Conservation (phyloP, 306 rosid genomes). For the Luffa acutangula region DNA sequence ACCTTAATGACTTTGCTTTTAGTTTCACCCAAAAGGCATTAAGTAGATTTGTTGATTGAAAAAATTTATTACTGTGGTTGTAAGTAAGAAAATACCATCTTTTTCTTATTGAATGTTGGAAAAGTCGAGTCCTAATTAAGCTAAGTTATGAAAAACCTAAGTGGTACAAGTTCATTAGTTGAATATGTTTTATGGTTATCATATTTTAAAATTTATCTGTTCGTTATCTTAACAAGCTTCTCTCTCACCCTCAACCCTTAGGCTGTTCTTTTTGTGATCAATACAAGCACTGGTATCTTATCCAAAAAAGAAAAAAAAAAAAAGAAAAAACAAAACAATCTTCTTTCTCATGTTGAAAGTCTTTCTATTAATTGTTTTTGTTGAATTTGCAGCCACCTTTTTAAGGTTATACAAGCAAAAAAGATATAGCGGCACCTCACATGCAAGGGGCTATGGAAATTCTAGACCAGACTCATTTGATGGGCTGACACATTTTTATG, state of each 20-base stretch:
- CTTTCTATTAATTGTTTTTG: conserved; percentile 23
- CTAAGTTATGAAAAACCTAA: not conserved
- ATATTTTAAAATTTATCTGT: not conserved
- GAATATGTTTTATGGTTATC: not conserved
- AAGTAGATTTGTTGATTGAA: not conserved
- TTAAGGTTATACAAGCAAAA: conserved; percentile 61
- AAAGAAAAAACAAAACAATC: not conserved
- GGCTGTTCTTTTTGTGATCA: not conserved
- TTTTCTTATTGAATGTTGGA: not conserved
- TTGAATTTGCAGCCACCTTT: conserved; percentile 49
- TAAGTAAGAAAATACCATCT: not conserved
- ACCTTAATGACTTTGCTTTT: not conserved
- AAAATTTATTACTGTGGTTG: not conserved
- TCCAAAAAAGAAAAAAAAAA: not conserved
- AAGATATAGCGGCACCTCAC: conserved; percentile 47
- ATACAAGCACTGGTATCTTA: not conserved
- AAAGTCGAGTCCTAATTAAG: not conserved
- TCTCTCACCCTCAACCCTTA: not conserved
- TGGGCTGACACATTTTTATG: conserved; percentile 54
- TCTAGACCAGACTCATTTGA: conserved; percentile 37
- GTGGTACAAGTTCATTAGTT: not conserved
- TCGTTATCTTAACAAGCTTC: not conserved
- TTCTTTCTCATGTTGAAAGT: not conserved
- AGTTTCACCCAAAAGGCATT: not conserved
- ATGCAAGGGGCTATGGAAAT: conserved; percentile 38